Base-by-base conservation (phyloP, 1,284 basidiomycete species). In the Rhodotorula mucilaginosa region DNA sequence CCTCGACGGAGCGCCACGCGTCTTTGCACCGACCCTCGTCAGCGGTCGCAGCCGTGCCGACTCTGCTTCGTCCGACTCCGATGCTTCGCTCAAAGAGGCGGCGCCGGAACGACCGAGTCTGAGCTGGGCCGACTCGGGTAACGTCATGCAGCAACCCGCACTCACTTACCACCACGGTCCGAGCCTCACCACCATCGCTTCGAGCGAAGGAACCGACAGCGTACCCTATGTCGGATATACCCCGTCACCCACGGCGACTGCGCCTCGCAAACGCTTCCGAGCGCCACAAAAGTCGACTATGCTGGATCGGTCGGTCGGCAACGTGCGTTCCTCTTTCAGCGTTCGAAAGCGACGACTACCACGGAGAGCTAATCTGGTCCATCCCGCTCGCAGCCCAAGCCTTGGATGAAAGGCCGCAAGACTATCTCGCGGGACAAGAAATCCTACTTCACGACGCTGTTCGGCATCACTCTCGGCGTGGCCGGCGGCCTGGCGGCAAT, bases 381-480 rank as follows among this genome's bases (percentile, higher is more conserved):
- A 26, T 58, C 15, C 13, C 3, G 0, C 16, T 16, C 19, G 54
- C 67, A 68, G 67, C 26, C 61, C 29, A 72, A 72, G 26, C 71
- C 71, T 2, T 72, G 71, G 71, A 72, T 72, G 71, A 72, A 72
- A 26, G 71, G 71, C 21, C 60, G 58, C 16, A 72, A 19, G 44
- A 68, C 66, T 2, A 69, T 72, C 61, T 47, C 64, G 5, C 71
- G 71, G 51, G 71, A 72, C 64, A 72, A 72, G 58, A 64, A 58
- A 52, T 51, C 51, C 16, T 72, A 72, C 67, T 68, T 69, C 34
- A 65, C 65, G 52, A 66, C 61, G 18, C 51, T 72, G 10, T 66
- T 69, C 58, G 71, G 71, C n/a, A 72, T 72, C 58, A 10, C 34
- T 5, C 31, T 46, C 8, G 71, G 71, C 12, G 1, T 72, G 19